Base-by-base conservation (phyloP, 495 filamentous ascomycete species). In the Glarea lozoyensis region DNA sequence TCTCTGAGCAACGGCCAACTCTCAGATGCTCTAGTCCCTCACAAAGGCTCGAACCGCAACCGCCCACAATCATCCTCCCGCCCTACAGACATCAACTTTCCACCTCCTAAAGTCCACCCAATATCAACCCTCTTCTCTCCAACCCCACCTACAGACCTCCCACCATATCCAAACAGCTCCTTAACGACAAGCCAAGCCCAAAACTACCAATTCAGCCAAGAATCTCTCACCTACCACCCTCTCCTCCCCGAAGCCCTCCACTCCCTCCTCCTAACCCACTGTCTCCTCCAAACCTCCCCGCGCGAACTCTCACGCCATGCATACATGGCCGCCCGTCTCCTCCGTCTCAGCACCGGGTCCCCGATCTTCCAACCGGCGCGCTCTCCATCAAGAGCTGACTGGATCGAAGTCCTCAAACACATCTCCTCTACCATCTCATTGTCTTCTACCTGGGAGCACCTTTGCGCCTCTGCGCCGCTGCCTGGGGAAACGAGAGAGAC, bases 161-260 rank as follows among this genome's bases (percentile, higher is more conserved):
- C 76, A 1, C 70, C 69, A 1, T 81, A 73, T 51, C 76, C 75
- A 7, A 63, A 64, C 43, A 69, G 60, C 10, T 38, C 57, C 11
- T 36, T 59, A n/a, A 27, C 40, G 18, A 31, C 53, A 19, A 40
- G 48, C 37, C 30, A 48, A 39, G 38, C 48, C 30, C 40, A 52
- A 55, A 47, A 59, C 15, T 19, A 45, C 32, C 49, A 40, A 36
- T 34, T 45, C 38, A 50, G 53, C 25, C 62, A 27, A 52, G 84
- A 88, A 62, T 71, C 74, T 24, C 66, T 88, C 3, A 88, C 84
- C 12, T 89, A 84, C 56, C 84, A 89, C 50, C 84, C 84, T 0
- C 69, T 89, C 1, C 67, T 88, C 15, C 79, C 78, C 4, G 84
- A 89, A 42, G 79, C 79, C 2, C 69, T 89, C 1, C 84, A 89